Base-by-base conservation (phyloP, 2,329 filamentous ascomycete genomes). In the Diaporthe vaccinii region DNA sequence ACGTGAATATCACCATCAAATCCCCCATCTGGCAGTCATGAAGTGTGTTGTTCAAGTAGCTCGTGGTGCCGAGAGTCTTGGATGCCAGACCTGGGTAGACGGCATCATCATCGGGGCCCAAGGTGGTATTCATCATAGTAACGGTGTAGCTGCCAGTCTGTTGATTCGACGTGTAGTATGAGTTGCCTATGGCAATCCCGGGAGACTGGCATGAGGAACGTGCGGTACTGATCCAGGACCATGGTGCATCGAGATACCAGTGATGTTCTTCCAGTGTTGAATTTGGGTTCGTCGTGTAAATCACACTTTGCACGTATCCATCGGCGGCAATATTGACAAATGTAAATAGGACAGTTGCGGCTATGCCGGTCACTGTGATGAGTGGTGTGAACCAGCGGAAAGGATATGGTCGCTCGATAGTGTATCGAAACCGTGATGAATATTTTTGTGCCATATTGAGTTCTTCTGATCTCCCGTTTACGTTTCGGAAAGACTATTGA, bases 341-440 rank as follows among this genome's bases (percentile, higher is more conserved):
- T 14, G 70, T 75, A 34, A 75, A 75, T 14, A 75, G 22, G 4
- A 39, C 59, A 28, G 58, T 44, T 15, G 71, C 44, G 1, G 44
- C 55, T 17, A 55, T 17, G 4, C 70, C 71, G 14, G 28, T 22
- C 10, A 67, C 46, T 14, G 62, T 59, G 28, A 74, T 49, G 2
- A 75, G 41, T 39, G 74, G 74, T 3, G 74, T 73, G 31, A 75
- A 75, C 74, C 74, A 75, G 44, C 74, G 74, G n/a, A 75, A 75
- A n/a, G 74, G 74, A 25, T 75, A 75, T 14, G 74, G 62, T 4
- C 74, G 74, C 46, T 75, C 74, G 51, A 75, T 65, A 28, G 74
- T 51, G 25, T 75, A 75, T 17, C 62, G 70, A 55, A 75, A 75
- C 17, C 22, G 25, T 6, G 74, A 75, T 22, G 46, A 46, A 39